Base-by-base conservation (phyloP, 306 rosid species). In the Prosopis cineraria region DNA sequence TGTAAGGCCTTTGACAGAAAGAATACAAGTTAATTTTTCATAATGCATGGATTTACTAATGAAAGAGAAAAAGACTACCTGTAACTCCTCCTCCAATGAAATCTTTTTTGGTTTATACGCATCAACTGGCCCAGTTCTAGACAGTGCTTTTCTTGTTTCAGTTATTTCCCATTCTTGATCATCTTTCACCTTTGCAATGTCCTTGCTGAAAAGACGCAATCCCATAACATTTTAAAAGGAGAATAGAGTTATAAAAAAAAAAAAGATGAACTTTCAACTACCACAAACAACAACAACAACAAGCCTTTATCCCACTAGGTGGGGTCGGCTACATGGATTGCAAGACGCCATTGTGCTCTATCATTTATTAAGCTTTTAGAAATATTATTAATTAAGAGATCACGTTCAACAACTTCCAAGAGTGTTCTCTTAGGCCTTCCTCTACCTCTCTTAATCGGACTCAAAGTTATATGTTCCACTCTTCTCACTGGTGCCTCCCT, bases 131-230 rank as follows among this genome's bases (percentile, higher is more conserved):
- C 97, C 97, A 5, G 90, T 85, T 82, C 97, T 88, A 48, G 96
- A 87, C 70, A 95, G 81, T 12, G 92, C 90, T 82, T 87, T 89
- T 82, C 90, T 90, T 39, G 92, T 75, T 90, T 91, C 98, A 58
- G 77, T 87, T 24, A 92, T 90, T 84, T 95, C 93, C 96, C 98
- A 92, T 79, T 92, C 98, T 43, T 87, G 90, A 85, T 95, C 98
- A 77, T 92, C 98, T 70, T 88, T 91, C 80, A 91, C 92, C 86
- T 88, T 95, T 33, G 89, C 87, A 82, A 94, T 85, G 81, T 94
- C 97, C 85, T 94, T 90, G 85, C 92, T 88, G 93, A 79, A 80
- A 77, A 66, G 52, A 83, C 73, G 78, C 75, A 77, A 68, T 27
- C 25, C 78, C 53, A 76, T 77, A 29, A 77, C 27, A 62, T 55